Evolutionary conservation across 306 rosid species (phyloP), one percentile per base, ranked within the genome.

Genomic region (Dryas octopetala): DNA sequence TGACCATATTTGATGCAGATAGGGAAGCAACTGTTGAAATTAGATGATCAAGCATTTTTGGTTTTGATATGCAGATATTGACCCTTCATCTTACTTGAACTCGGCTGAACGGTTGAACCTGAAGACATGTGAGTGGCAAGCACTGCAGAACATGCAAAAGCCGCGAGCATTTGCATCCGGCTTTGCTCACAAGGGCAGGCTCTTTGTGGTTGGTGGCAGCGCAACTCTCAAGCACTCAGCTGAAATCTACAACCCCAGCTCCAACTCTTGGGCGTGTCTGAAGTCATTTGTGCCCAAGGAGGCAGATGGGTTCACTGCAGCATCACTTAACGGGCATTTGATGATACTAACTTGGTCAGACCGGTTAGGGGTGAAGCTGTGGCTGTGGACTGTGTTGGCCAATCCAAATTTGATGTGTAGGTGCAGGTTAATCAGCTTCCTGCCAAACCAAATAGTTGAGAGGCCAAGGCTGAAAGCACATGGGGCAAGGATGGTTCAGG

Each of bases 401-500:
- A 48, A 5, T 38, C 69, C 69, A 16, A 16, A 4, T 49, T 9
- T 11, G 6, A 40, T 49, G 16, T 73, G 16, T 32, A n/a, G 28
- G 2, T 16, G 10, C 61, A 48, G 59, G 45, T 19, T 61, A 16
- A 50, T 73, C 41, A 11, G 69, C 48, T 61, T 28, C 9, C 60
- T 73, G 11, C 77, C 77, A 14, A 46, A 60, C 77, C 69, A 61
- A 16, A 38, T 47, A 3, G 38, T 45, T 1, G 60, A 73, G 69
- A 61, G 47, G 48, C 58, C 57, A 7, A 16, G 69, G 45, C n/a
- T 73, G n/a, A 73, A 32, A n/a, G 47, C 9, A 26, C 13, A 47
- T 61, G 77, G 61, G 5, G 69, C 60, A 32, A 73, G 48, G 40
- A 47, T 73, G 77, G 69, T 73, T 73, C 69, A 32, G 9, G 58